Base-by-base conservation (phyloP, 257 asterid species). In the Solanum commersonii region DNA sequence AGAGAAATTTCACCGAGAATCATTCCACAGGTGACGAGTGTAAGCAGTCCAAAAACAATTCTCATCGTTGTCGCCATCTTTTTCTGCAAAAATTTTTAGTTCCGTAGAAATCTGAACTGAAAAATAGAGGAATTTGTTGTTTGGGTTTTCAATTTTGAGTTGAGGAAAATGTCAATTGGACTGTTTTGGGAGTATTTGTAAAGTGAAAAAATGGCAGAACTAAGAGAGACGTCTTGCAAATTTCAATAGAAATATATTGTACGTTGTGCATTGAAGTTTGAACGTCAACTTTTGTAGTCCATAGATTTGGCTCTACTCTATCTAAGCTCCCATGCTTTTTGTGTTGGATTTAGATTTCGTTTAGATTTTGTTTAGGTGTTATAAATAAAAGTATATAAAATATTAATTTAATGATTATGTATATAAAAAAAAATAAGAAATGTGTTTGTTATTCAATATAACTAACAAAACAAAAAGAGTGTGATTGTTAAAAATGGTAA, bases 11-110 rank as follows among this genome's bases (percentile, higher is more conserved):
- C 89, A 95, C 98, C 98, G 88, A 96, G 89, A 88, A 96, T 93
- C 97, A 95, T 94, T 91, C 96, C 98, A 60, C 90, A 84, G 9
- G 98, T 89, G 88, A 96, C 96, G 87, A 96, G 87, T 84, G 96
- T 90, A 15, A 96, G 97, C 59, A 96, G 94, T n/a, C 94, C 94
- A 81, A 96, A 85, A 88, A 95, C 90, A 73, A 95, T 88, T 90
- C 90, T 91, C 91, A 89, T 89, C 8, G 91, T 85, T 37, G 90
- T 37, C 9, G 89, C 90, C 93, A 91, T 90, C 13, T 22, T 73
- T 34, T 85, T 46, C 10, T 33, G 65, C 65, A 79, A 44, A 60
- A 42, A 44, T 0, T 44, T 27, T 12, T 27, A 18, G 52, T 78
- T 78, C 84, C 85, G 68, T 6, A 46, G 27, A 46, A 29, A 81